Conservation (phyloP, 2,329 filamentous ascomycete genomes). For the Dichotomopilus funicola region DNA sequence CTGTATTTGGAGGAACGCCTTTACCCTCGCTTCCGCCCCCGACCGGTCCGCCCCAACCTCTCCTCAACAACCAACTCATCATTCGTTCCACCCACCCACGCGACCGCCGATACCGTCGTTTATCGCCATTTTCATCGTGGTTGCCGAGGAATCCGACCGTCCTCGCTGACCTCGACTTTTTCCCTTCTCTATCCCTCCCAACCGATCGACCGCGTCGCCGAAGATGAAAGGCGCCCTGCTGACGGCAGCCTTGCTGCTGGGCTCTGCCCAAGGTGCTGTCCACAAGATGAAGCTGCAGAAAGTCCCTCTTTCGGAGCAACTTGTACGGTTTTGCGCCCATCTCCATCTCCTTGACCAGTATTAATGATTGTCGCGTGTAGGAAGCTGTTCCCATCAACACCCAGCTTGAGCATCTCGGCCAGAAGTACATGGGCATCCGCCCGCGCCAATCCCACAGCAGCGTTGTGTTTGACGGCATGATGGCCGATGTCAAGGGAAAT, state of each 20-base stretch:
- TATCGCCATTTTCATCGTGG: not conserved
- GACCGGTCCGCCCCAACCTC: slow-evolving; percentile 6
- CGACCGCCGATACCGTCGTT: slow-evolving; percentile 1
- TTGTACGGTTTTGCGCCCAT: slow-evolving; percentile 53
- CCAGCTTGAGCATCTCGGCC: slow-evolving; percentile 75
- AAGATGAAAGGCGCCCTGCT: slow-evolving; percentile 83
- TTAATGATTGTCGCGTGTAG: slow-evolving; percentile 38
- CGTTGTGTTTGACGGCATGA: slow-evolving; percentile 72
- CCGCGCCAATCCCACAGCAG: slow-evolving; percentile 62
- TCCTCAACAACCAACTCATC: slow-evolving; percentile 2
- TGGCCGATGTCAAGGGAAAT: slow-evolving; percentile 56
- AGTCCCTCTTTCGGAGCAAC: slow-evolving; percentile 83
- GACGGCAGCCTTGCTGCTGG: slow-evolving; percentile 72
- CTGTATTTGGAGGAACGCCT: no score
- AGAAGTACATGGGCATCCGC: slow-evolving; percentile 91
- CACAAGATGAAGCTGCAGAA: slow-evolving; percentile 99
- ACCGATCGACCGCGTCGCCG: slow-evolving; percentile 29
- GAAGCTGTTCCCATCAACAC: slow-evolving; percentile 70
- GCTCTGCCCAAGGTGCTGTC: slow-evolving; percentile 75
- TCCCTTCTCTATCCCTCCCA: slow-evolving; percentile 14
- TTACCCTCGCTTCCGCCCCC: not conserved
- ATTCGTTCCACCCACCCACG: not conserved
- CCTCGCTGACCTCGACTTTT: not conserved
- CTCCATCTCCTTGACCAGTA: not conserved
- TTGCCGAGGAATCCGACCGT: not conserved